Base-by-base conservation (phyloP, 139 green algal genomes). In the Auxenochlorella pyrenoidosa region DNA sequence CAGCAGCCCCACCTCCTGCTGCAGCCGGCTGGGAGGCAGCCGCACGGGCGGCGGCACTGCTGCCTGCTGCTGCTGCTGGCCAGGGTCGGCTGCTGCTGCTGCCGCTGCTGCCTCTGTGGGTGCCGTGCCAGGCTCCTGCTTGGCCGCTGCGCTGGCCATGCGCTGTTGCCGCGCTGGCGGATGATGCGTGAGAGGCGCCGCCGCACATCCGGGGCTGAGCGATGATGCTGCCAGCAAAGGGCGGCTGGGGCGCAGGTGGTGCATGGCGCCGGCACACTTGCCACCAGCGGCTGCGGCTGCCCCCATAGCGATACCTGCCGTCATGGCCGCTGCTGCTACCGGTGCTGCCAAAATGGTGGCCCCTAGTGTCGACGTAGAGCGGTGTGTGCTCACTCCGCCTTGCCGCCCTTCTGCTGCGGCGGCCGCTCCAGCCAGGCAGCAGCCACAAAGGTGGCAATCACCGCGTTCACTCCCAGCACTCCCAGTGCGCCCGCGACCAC, bases 341-440 rank as follows among this genome's bases (percentile, higher is more conserved):
- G 18, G 24, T 32, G 36, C 70, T 54, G 38, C 0, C 19, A n/a
- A 19, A 6, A 21, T 38, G 10, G 38, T 38, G 32, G 36, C 1
- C 34, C 18, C 38, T 28, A 3, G 22, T 22, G 36, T 10, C 47
- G 6, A 54, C 6, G 15, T 4, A 24, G 3, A 26, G 68, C 34
- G 30, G 34, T 34, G 68, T 5, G 54, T 21, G 68, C n/a, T 82
- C 38, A 88, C 43, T 88, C 72, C 4, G 82, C 38, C 32, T 87
- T 87, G 54, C 68, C 28, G 16, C 10, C 58, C 51, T 81, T 87
- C 36, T 73, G 26, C 44, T 81, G 30, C 54, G 13, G 51, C 47
- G 86, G 81, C n/a, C 38, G 54, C 38, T 89, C 86, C 19, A 81
- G 63, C 75, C 75, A 91, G 47, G 88, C 88, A 26, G 54, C 58